Evolutionary conservation across 169 alveolate species (phyloP), one percentile per base, ranked within the genome.

Genomic region (Plasmodium billcollinsi): DNA sequence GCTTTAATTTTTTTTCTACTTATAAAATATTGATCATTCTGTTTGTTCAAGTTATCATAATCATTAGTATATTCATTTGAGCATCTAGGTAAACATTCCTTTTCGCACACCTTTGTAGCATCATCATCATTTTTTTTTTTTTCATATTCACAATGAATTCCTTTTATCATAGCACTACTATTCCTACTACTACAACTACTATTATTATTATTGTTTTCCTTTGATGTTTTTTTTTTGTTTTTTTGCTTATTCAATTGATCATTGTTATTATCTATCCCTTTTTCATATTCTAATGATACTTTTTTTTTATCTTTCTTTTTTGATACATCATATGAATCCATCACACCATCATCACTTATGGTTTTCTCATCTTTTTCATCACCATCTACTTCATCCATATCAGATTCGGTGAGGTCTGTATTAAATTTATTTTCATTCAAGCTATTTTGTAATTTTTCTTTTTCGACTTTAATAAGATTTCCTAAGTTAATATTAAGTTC

Each of bases 381-480:
- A 15, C 2, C 39, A 26, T 26, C 39, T 2, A 14, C 54, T 26
- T 65, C 89, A 14, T 63, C 74, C 18, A 47, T 58, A 49, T 76
- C 76, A 5, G 75, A 76, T 2, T 69, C 76, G 0, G 12, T 76
- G 0, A 76, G 11, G 20, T 67, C 75, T 12, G 71, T 11, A 9
- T 49, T 11, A n/a, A 20, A 21, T 45, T 58, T 65, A 24, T 70
- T 15, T 11, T 47, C 70, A 24, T 9, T 43, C 15, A 47, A 54
- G n/a, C 45, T 9, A 6, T 63, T 67, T n/a, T 50, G 69, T 29
- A 78, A 59, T 43, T 65, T 78, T 45, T 78, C 89, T 24, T 78
- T 78, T 45, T 65, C 89, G 6, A n/a, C 49, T 21, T 78, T 78
- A 9, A 78, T 78, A 15, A 78, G 15, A 78, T 78, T 78, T 7